A percentile compares a stretch with the other conserved stretches of the same genome.
These are phyloP conservation scores for Inosperma sp. DNA, from an alignment of 768 basidiomycete species.

Conservation along the genomic window DNA sequence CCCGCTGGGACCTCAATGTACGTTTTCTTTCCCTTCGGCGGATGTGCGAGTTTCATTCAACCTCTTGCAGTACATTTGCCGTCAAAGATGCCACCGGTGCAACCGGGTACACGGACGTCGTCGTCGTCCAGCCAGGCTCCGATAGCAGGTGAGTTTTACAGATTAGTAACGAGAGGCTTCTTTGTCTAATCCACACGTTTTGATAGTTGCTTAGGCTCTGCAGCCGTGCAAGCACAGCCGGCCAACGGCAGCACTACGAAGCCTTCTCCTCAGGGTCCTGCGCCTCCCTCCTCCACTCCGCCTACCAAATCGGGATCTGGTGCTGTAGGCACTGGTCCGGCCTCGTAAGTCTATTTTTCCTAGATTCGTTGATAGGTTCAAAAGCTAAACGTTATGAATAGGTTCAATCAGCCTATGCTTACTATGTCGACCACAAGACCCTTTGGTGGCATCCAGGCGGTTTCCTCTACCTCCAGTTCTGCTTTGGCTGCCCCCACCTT, in stretches of 20 bases:
- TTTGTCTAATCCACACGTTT: no score
- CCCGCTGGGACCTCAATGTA: conserved; percentile 42
- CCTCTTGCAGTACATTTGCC: conserved; percentile 39
- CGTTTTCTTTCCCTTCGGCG: conserved; percentile 16
- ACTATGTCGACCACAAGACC: not conserved
- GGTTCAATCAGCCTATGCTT: not conserved
- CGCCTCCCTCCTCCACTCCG: conserved; percentile 1
- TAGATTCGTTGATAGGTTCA: no score
- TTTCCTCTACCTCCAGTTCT: conserved; percentile 9
- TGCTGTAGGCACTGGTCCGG: no score
- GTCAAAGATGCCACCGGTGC: conserved; percentile 55
- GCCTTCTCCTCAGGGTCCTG: conserved; percentile 1
- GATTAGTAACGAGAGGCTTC: no score
- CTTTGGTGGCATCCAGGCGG: conserved; percentile 11
- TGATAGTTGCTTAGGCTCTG: no score
- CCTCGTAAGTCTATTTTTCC: no score
- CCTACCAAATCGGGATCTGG: no score
- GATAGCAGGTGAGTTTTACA: conserved; percentile 35
- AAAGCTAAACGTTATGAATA: not conserved
- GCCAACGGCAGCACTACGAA: not conserved
- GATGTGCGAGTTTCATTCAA: not conserved
- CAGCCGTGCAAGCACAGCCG: no score
- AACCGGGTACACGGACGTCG: conserved; percentile 45
- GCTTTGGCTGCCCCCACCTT: conserved; percentile 11
- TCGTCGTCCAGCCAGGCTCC: conserved; percentile 36